phyloP scores from a whole-genome alignment of 257 asterid species.

The Plantago elongata region DNA sequence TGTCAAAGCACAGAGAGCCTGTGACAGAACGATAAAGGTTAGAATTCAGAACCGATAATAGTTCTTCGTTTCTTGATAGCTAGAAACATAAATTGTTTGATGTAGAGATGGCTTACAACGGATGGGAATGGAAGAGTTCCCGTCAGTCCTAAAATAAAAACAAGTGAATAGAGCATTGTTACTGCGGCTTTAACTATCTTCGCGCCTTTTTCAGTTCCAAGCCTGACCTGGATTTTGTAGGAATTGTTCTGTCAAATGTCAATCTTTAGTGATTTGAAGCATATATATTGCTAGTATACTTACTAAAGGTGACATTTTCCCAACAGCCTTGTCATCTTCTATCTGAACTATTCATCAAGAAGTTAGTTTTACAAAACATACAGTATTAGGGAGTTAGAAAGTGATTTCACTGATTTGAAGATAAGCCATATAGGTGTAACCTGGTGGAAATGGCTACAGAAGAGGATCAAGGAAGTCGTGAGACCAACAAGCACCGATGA shows the following conservation, averaged over 20 bases:
- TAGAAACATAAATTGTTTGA: background rate
- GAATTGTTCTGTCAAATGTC: slow-evolving; percentile 3
- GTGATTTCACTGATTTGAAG: slow-evolving; percentile 11
- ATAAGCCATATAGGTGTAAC: slow-evolving; percentile 25
- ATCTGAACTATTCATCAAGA: slow-evolving; percentile 33
- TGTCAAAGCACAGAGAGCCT: slow-evolving; percentile 61
- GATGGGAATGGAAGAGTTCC: slow-evolving; percentile 63
- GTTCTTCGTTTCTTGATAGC: background rate
- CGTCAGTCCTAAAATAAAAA: slow-evolving; percentile 49
- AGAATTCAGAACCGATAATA: background rate
- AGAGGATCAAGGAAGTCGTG: slow-evolving; percentile 83
- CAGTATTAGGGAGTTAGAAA: background rate
- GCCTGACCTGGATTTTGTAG: slow-evolving; percentile 52
- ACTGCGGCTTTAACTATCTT: slow-evolving; percentile 54
- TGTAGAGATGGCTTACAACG: slow-evolving; percentile 34
- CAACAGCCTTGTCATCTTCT: slow-evolving; percentile 67
- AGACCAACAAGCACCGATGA: slow-evolving; percentile 80
- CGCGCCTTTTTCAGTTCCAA: slow-evolving; percentile 63
- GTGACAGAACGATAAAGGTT: slow-evolving; percentile 21
- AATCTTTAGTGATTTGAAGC: slow-evolving; percentile 8
- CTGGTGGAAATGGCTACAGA: slow-evolving; percentile 97
- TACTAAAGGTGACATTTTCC: slow-evolving; percentile 74
- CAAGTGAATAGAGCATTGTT: slow-evolving; percentile 41
- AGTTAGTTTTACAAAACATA: slow-evolving; percentile 16
- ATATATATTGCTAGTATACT: slow-evolving; percentile 20